Evolutionary conservation across 108 stramenopile species (phyloP).

Genomic region (Skeletonema marinoi): DNA sequence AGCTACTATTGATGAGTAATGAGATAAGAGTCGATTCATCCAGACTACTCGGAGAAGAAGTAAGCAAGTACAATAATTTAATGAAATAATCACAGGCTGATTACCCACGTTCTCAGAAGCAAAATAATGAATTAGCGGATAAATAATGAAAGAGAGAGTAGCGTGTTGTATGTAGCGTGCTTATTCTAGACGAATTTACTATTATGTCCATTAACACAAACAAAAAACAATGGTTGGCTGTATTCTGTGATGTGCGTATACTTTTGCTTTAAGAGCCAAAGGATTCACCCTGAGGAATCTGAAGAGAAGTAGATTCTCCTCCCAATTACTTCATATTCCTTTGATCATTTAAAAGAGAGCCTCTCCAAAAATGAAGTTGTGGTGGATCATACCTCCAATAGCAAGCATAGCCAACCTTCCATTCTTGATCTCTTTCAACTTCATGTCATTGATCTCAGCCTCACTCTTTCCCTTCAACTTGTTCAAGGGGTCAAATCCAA

Average conservation of each 20-base stretch:
- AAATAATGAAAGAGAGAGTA: background rate
- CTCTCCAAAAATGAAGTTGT: slow-evolving; percentile 89
- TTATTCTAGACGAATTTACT: background rate
- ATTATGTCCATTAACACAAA: background rate
- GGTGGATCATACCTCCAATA: slow-evolving; percentile 83
- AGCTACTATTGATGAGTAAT: no score
- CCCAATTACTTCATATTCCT: background rate
- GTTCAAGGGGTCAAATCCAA: slow-evolving; percentile 87
- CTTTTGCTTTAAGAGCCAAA: background rate
- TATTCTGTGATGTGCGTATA: background rate
- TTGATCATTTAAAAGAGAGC: slow-evolving; percentile 59
- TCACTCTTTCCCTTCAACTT: slow-evolving; percentile 64
- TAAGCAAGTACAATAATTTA: no score
- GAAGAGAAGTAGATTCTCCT: background rate
- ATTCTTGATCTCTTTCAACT: slow-evolving; percentile 89
- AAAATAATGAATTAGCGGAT: no score
- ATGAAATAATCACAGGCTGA: no score
- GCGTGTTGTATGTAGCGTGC: background rate
- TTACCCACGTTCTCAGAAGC: no score
- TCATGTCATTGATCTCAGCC: slow-evolving; percentile 65
- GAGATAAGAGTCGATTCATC: no score
- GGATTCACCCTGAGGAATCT: background rate
- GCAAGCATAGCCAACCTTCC: slow-evolving; percentile 77
- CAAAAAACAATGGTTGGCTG: background rate
- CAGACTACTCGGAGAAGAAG: no score